Evolutionary conservation across 192 early-diverging fungal genomes (phyloP).

Genomic region (Umbelopsis vinacea): DNA sequence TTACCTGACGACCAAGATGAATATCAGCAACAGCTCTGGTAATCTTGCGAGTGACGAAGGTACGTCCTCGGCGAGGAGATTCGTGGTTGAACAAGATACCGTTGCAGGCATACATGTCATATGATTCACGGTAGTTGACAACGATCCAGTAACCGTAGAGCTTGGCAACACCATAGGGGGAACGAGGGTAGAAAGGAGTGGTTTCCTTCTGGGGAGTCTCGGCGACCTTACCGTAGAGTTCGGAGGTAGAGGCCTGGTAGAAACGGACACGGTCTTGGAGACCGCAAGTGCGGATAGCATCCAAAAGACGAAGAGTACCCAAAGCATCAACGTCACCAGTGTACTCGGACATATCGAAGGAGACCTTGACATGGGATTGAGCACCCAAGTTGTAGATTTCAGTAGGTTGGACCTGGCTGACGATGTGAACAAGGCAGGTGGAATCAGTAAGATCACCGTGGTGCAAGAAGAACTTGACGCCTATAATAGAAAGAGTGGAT

Average conservation of each 20-base stretch:
- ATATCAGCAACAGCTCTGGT: slow-evolving; percentile 77
- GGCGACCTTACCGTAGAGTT: slow-evolving; percentile 77
- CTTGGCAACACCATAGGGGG: slow-evolving; percentile 83
- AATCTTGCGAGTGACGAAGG: slow-evolving; percentile 82
- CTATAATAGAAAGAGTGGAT: slow-evolving; percentile 24
- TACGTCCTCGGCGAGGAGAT: slow-evolving; percentile 73
- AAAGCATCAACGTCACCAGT: slow-evolving; percentile 80
- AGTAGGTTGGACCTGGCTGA: slow-evolving; percentile 71
- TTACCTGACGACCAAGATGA: slow-evolving; percentile 59
- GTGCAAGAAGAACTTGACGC: slow-evolving; percentile 73
- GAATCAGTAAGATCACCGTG: slow-evolving; percentile 83
- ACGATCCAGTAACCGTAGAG: slow-evolving; percentile 84
- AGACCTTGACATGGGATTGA: slow-evolving; percentile 77
- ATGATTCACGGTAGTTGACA: slow-evolving; percentile 80
- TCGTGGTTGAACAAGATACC: slow-evolving; percentile 82
- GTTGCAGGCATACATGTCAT: slow-evolving; percentile 80
- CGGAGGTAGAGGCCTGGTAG: slow-evolving; percentile 74
- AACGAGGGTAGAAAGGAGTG: slow-evolving; percentile 84
- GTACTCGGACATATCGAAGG: slow-evolving; percentile 76
- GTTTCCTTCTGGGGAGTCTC: slow-evolving; percentile 80
- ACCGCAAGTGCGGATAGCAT: slow-evolving; percentile 79
- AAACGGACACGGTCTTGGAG: slow-evolving; percentile 63
- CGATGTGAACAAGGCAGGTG: slow-evolving; percentile 75
- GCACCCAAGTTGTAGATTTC: slow-evolving; percentile 82
- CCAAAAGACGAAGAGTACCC: slow-evolving; percentile 76